Conservation (phyloP, 1,139 yeast species). For the Suhomyces kunorum region DNA sequence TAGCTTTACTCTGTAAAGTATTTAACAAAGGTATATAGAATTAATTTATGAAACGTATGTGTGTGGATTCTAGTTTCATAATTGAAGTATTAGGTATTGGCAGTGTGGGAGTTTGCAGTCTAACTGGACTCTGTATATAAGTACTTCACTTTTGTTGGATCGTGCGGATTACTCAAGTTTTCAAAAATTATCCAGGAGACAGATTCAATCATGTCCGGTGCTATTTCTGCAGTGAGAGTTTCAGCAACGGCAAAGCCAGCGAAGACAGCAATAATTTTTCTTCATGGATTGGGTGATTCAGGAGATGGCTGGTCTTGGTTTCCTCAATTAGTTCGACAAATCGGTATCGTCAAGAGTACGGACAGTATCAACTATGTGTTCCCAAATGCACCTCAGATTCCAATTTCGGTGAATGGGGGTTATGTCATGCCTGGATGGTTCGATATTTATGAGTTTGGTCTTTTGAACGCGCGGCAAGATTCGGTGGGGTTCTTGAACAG, state of each 20-base stretch:
- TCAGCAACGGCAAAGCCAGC: slow-evolving; percentile 48
- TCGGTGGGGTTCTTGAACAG: slow-evolving; percentile 62
- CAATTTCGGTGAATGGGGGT: slow-evolving; percentile 71
- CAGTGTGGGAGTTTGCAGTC: too few relatives aligned
- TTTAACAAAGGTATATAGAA: too few relatives aligned
- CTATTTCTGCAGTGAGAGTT: slow-evolving; percentile 37
- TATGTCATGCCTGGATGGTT: slow-evolving; percentile 84
- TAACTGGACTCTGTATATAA: too few relatives aligned
- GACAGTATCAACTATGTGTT: slow-evolving; percentile 74
- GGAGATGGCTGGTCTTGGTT: slow-evolving; percentile 90
- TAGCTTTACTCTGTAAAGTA: too few relatives aligned
- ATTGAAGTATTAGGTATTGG: too few relatives aligned
- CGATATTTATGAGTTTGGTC: slow-evolving; percentile 64
- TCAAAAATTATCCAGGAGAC: too few relatives aligned
- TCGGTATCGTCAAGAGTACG: slow-evolving; percentile 47
- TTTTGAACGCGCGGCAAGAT: slow-evolving; percentile 55
- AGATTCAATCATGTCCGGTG: slow-evolving; percentile 2
- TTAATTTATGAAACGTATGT: too few relatives aligned
- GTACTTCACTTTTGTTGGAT: too few relatives aligned
- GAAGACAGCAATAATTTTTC: slow-evolving; percentile 65
- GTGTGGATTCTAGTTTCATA: too few relatives aligned
- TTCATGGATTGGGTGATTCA: slow-evolving; percentile 91
- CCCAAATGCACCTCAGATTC: slow-evolving; percentile 82
- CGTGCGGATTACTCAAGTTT: too few relatives aligned
- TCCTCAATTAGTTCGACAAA: slow-evolving; percentile 48